phyloP scores from a whole-genome alignment of 257 asterid species.

The Paulownia fortunei region DNA sequence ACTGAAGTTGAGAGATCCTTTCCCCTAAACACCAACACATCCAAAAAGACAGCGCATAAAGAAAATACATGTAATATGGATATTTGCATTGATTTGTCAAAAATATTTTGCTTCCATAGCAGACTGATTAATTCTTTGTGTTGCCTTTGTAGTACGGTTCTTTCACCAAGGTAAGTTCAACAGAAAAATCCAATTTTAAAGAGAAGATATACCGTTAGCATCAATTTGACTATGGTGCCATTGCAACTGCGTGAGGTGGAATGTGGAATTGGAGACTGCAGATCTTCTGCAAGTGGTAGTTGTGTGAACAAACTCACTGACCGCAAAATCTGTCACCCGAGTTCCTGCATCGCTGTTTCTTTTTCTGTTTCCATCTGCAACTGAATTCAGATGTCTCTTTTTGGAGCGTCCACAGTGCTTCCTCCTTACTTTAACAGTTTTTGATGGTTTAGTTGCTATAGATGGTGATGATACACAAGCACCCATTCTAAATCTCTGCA shows the following conservation, averaged over 20 bases:
- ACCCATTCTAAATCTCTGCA: slow-evolving; percentile 63
- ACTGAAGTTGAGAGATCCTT: too few species aligned
- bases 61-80: too few species aligned
- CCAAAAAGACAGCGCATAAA: too few species aligned
- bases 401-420: slow-evolving; percentile 46
- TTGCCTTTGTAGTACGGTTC: background rate
- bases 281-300: slow-evolving; percentile 74
- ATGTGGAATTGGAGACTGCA: slow-evolving; percentile 66
- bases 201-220: slow-evolving; percentile 51
- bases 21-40: background rate
- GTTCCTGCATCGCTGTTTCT: slow-evolving; percentile 53
- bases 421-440: slow-evolving; percentile 40
- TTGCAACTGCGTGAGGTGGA: slow-evolving; percentile 83
- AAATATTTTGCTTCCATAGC: background rate
- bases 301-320: slow-evolving; percentile 73
- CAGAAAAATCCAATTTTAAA: background rate
- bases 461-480: slow-evolving; percentile 72
- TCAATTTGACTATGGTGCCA: slow-evolving; percentile 82
- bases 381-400: slow-evolving; percentile 43
- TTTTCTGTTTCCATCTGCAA: slow-evolving; percentile 47
- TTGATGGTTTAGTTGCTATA: slow-evolving; percentile 38
- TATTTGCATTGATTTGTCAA: too few species aligned
- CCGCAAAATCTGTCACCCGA: slow-evolving; percentile 60
- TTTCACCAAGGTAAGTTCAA: background rate
- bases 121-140: background rate